Evolutionary conservation across 2,329 filamentous ascomycete species (phyloP).

Genomic region (Paecilomyces formosus): DNA sequence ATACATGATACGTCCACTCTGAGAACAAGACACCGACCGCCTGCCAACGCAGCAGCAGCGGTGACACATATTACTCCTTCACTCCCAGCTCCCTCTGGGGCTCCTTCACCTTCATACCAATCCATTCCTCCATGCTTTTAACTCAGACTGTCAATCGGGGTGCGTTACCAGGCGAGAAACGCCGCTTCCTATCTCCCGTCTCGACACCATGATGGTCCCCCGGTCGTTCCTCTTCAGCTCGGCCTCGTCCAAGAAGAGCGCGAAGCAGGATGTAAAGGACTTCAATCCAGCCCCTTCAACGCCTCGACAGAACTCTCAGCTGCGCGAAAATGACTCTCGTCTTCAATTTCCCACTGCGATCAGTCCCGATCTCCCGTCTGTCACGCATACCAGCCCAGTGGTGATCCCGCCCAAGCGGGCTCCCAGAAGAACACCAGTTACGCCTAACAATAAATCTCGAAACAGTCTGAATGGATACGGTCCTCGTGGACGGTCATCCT

Average conservation of each 20-base stretch:
- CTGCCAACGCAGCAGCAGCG: not conserved
- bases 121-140: conserved; percentile 13
- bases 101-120: not conserved
- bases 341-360: conserved; percentile 8
- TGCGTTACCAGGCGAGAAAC: conserved; percentile 28
- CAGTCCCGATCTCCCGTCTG: conserved; percentile 5
- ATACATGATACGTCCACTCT: not conserved
- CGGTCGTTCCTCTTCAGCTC: conserved; percentile 31
- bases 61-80: not conserved
- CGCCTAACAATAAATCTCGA: conserved; percentile 9
- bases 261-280: conserved; percentile 11
- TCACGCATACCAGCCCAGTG: conserved; percentile 23
- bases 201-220: conserved; percentile 33
- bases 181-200: conserved; percentile 13
- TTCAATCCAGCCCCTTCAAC: not conserved
- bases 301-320: conserved; percentile 4
- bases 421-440: conserved; percentile 13
- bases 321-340: conserved; percentile 1
- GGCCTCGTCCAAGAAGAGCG: conserved; percentile 15
- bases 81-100: not conserved
- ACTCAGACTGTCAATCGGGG: conserved; percentile 30
- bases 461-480: conserved; percentile 11
- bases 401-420: conserved; percentile 28
- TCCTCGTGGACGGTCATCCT: conserved; percentile 18
- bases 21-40: not conserved